These are phyloP conservation scores for Chamaenerion angustifolium DNA, from an alignment of 345 rosid species.

Conservation along the genomic window DNA sequence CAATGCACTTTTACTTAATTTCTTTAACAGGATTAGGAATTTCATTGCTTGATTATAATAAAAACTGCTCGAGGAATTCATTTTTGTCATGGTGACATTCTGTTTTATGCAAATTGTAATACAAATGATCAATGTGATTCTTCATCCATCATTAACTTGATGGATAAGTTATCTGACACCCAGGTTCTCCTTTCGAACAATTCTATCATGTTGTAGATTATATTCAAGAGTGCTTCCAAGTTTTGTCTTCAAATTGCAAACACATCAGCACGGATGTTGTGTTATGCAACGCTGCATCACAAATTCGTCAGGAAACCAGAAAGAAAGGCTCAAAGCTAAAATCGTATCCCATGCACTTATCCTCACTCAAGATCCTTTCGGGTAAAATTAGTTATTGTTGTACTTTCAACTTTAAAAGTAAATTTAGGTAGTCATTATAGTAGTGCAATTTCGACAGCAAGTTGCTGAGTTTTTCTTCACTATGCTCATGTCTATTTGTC, in stretches of 20 bases:
- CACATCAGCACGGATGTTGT: constrained; percentile 68
- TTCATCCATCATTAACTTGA: not conserved
- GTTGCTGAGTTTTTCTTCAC: constrained; percentile 3
- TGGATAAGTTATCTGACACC: not conserved
- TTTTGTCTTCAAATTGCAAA: constrained; percentile 63
- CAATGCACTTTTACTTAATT: not conserved
- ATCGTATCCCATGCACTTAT: constrained; percentile 53
- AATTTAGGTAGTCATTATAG: constrained; percentile 34
- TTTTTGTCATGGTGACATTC: no score
- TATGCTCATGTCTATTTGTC: constrained; percentile 4
- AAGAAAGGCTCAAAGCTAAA: constrained; percentile 27
- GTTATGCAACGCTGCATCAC: constrained; percentile 67
- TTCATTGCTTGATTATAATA: no score
- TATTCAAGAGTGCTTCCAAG: constrained; percentile 45
- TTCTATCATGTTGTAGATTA: constrained; percentile 26
- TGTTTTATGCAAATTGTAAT: no score
- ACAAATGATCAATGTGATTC: no score
- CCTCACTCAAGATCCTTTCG: constrained; percentile 67
- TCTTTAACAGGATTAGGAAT: no score
- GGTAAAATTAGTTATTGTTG: constrained; percentile 21
- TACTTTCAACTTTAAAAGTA: not conserved
- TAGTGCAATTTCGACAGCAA: not conserved
- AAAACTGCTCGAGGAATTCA: no score
- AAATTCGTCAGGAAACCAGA: constrained; percentile 37
- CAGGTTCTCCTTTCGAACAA: no score